Conservation (phyloP, 768 basidiomycete genomes). For the Termitomyces sp. region DNA sequence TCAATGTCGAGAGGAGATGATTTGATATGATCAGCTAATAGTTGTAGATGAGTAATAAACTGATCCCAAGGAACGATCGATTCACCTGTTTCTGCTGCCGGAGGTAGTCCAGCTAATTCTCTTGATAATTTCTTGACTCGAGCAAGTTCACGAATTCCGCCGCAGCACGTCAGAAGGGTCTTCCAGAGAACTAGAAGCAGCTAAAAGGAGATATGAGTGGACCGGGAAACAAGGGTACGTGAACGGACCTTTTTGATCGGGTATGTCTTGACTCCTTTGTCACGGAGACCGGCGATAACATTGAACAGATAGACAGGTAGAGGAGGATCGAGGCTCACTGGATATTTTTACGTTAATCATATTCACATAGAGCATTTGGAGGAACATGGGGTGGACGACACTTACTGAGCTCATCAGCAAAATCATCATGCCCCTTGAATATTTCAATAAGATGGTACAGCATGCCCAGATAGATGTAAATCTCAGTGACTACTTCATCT, state of each 20-base stretch:
- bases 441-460: constrained; percentile 93
- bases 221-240: constrained; percentile 6
- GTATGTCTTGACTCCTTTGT: constrained; percentile 92
- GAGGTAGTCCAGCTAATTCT: constrained; percentile 76
- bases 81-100: constrained; percentile 40
- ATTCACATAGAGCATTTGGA: not conserved
- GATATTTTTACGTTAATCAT: constrained; percentile 3
- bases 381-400: constrained; percentile 3
- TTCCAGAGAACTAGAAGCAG: constrained; percentile 95
- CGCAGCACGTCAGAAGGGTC: constrained; percentile 84
- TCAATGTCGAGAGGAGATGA: constrained; percentile 89
- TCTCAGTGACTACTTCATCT: constrained; percentile 88
- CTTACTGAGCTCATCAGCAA: constrained; percentile 96
- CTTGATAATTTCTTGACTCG: constrained; percentile 82
- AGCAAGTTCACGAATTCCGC: constrained; percentile 82
- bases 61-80: not conserved
- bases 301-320: constrained; percentile 90
- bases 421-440: constrained; percentile 89
- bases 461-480: constrained; percentile 92
- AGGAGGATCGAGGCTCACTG: constrained; percentile 95
- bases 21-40: constrained; percentile 66
- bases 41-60: constrained; percentile 1
- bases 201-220: constrained; percentile 33
- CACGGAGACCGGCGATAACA: constrained; percentile 83
- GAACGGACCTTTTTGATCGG: constrained; percentile 87